Evolutionary conservation across 1,139 yeast species (phyloP).

Genomic region (Yarrowia galli): DNA sequence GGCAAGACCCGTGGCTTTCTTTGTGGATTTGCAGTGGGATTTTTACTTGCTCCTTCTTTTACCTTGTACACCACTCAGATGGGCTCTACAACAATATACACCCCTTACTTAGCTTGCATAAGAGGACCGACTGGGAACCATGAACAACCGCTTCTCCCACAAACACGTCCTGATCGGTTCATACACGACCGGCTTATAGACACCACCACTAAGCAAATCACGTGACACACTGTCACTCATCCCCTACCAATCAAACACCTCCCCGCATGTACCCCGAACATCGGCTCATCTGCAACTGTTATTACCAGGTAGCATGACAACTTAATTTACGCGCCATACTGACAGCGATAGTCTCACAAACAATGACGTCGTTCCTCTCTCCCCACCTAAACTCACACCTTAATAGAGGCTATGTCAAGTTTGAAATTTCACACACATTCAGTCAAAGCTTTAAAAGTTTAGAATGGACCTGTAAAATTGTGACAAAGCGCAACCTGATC

Average conservation of each 20-base stretch:
- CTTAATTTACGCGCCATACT: conserved; percentile 6
- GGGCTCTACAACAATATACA: background rate
- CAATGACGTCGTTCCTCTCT: conserved; percentile 3
- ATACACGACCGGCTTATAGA: background rate
- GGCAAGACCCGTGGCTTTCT: too few species aligned
- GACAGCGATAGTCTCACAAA: background rate
- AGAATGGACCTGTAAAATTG: background rate
- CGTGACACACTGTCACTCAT: too few species aligned
- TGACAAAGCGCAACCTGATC: background rate
- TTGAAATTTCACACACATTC: background rate
- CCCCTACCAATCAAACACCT: background rate
- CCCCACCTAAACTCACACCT: conserved; percentile 30
- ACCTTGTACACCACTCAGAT: too few species aligned
- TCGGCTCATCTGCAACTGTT: conserved; percentile 12
- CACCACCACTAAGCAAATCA: background rate
- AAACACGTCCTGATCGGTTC: background rate
- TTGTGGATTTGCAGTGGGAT: too few species aligned
- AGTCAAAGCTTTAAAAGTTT: background rate
- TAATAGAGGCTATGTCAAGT: conserved; percentile 1
- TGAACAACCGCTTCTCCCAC: background rate
- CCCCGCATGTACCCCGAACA: conserved; percentile 8
- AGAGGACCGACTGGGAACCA: background rate
- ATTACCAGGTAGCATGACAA: too few species aligned
- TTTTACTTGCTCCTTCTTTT: too few species aligned
- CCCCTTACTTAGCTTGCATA: background rate